These are phyloP conservation scores for Parasarocladium wereldwijsianum DNA, from an alignment of 2,329 filamentous ascomycete genomes.

Conservation along the genomic window DNA sequence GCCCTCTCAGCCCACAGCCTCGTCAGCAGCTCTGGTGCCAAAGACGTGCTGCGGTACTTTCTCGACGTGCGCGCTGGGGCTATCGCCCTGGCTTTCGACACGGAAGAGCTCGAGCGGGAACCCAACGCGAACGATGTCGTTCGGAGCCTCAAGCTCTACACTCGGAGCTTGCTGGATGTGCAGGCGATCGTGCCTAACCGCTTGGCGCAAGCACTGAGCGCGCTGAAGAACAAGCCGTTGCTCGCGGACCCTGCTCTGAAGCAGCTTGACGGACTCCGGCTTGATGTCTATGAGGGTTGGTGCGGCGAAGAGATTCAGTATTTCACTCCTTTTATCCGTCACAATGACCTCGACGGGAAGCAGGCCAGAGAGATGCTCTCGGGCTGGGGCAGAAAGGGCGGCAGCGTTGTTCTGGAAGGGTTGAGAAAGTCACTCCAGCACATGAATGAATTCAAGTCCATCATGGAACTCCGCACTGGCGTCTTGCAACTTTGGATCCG, in stretches of 20 bases:
- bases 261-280: constrained; percentile 51
- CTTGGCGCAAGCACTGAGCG: constrained; percentile 53
- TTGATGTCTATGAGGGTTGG: constrained; percentile 69
- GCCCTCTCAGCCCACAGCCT: constrained; percentile 72
- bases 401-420: constrained; percentile 44
- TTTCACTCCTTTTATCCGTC: constrained; percentile 76
- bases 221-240: constrained; percentile 55
- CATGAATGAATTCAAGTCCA: constrained; percentile 50
- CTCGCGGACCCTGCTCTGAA: constrained; percentile 57
- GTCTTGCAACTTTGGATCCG: constrained; percentile 65
- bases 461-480: constrained; percentile 54
- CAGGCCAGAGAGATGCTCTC: constrained; percentile 46
- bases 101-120: constrained; percentile 25
- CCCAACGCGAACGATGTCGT: constrained; percentile 36
- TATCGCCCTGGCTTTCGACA: constrained; percentile 47
- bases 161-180: constrained; percentile 62
- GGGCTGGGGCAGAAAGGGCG: constrained; percentile 48
- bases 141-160: constrained; percentile 55
- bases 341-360: constrained; percentile 55
- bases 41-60: constrained; percentile 68
- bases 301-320: constrained; percentile 69
- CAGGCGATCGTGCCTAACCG: constrained; percentile 61
- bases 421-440: constrained; percentile 43
- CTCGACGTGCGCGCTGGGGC: constrained; percentile 56
- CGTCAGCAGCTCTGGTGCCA: constrained; percentile 63